phyloP scores from a whole-genome alignment of 2,329 filamentous ascomycete species.

The Diaporthe amygdali region DNA sequence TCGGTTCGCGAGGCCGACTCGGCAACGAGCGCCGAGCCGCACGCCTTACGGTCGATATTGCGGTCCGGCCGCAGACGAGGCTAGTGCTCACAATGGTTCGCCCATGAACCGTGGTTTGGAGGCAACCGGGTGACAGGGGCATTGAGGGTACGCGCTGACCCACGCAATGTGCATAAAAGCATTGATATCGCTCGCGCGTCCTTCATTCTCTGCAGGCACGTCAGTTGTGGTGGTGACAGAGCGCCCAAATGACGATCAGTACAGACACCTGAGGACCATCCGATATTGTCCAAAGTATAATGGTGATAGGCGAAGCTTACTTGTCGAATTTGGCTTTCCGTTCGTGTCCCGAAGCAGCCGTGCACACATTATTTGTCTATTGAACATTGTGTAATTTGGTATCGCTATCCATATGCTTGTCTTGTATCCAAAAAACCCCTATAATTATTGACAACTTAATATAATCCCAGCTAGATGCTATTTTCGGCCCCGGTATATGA shows the following conservation, averaged over 20 bases:
- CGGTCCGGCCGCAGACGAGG: background rate
- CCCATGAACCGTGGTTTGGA: background rate
- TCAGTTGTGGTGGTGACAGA: background rate
- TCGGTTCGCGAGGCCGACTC: conserved; percentile 4
- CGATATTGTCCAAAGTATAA: background rate
- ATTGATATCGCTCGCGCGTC: background rate
- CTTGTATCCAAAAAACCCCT: background rate
- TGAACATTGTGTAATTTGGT: background rate
- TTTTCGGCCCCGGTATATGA: background rate
- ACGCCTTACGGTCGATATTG: background rate
- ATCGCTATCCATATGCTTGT: background rate
- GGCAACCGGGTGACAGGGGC: background rate
- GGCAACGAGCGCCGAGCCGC: background rate
- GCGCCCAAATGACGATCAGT: background rate
- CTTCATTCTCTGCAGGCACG: background rate
- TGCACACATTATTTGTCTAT: background rate
- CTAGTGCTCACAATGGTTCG: background rate
- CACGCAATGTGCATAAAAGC: background rate
- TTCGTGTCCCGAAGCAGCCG: background rate
- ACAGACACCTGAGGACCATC: background rate
- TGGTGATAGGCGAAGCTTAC: background rate
- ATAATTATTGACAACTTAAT: background rate
- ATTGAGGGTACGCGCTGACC: background rate
- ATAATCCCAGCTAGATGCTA: background rate
- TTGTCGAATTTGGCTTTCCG: background rate